Evolutionary conservation across 2,329 filamentous ascomycete genomes (phyloP).

Genomic region (Aspergillus pseudoglaucus): DNA sequence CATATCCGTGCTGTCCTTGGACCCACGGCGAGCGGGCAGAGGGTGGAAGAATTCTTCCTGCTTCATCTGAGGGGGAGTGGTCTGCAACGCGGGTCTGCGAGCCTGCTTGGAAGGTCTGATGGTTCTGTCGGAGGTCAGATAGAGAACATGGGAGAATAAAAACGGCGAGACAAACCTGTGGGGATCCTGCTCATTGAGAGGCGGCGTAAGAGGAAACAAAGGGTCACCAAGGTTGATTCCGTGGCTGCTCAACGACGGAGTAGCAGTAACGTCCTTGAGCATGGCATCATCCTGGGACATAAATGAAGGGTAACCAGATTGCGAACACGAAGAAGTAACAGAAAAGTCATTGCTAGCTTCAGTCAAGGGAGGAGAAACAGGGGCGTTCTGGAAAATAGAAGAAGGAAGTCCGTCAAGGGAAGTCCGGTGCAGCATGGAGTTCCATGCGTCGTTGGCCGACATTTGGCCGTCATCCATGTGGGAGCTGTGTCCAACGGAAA

Average conservation of each 20-base stretch:
- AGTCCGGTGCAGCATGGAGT: conserved; percentile 29
- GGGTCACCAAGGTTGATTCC: conserved; percentile 32
- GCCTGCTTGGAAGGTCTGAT: conserved; percentile 34
- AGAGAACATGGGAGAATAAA: not conserved
- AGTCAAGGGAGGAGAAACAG: conserved; percentile 38
- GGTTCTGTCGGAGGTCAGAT: conserved; percentile 23
- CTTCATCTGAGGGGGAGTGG: conserved; percentile 29
- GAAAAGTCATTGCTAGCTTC: conserved; percentile 37
- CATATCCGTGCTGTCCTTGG: conserved; percentile 33
- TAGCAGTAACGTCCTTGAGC: conserved; percentile 29
- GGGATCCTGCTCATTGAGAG: conserved; percentile 34
- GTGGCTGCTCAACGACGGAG: conserved; percentile 25
- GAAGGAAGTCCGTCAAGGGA: conserved; percentile 30
- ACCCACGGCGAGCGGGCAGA: conserved; percentile 26
- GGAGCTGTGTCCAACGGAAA: conserved; percentile 32
- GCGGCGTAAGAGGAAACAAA: conserved; percentile 33
- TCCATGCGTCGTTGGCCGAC: conserved; percentile 29
- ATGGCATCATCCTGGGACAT: conserved; percentile 32
- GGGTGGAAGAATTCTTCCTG: conserved; percentile 33
- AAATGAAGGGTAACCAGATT: conserved; percentile 33
- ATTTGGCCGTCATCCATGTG: conserved; percentile 32
- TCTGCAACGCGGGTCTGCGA: conserved; percentile 30
- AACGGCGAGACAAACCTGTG: conserved; percentile 30
- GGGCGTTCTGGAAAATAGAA: conserved; percentile 31
- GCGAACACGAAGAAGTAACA: conserved; percentile 34